Percentiles rank a stretch among this genome's conserved stretches.
Conservation (phyloP, 306 rosid genomes). For the Medicago arabica region DNA sequence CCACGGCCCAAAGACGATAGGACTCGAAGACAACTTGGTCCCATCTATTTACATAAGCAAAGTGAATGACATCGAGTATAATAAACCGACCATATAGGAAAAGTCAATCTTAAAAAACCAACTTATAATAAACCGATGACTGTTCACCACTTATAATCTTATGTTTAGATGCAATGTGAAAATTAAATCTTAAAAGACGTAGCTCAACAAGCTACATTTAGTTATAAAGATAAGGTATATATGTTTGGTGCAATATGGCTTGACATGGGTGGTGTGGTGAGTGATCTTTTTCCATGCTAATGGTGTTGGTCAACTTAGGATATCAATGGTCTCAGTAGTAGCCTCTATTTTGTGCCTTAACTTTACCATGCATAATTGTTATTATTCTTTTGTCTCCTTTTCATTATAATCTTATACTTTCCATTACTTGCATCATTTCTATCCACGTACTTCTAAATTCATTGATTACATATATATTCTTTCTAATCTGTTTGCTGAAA, state of each 20-base stretch:
- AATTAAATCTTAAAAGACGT: too few relatives aligned
- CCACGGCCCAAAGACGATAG: too few relatives aligned
- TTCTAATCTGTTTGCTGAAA: constrained; percentile 25
- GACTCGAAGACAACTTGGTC: too few relatives aligned
- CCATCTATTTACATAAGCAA: too few relatives aligned
- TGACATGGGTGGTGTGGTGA: constrained; percentile 45
- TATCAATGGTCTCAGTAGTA: constrained; percentile 53
- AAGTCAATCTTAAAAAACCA: too few relatives aligned
- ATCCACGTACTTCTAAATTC: constrained; percentile 36
- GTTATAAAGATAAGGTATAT: constrained; percentile 21
- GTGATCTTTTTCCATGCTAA: constrained; percentile 34
- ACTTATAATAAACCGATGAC: too few relatives aligned
- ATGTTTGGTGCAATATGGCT: constrained; percentile 33
- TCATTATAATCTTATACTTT: constrained; percentile 36
- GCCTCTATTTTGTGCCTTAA: constrained; percentile 54
- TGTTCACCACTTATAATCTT: too few relatives aligned
- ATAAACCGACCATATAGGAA: too few relatives aligned
- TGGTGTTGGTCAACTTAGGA: constrained; percentile 70
- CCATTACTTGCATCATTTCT: constrained; percentile 54
- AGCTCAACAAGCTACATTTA: background rate
- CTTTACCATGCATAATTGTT: constrained; percentile 57
- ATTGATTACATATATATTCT: constrained; percentile 40
- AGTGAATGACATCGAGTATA: too few relatives aligned
- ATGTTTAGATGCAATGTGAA: too few relatives aligned
- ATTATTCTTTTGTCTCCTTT: constrained; percentile 47